phyloP scores from a whole-genome alignment of 768 basidiomycete species.

The Suillus bovinus region DNA sequence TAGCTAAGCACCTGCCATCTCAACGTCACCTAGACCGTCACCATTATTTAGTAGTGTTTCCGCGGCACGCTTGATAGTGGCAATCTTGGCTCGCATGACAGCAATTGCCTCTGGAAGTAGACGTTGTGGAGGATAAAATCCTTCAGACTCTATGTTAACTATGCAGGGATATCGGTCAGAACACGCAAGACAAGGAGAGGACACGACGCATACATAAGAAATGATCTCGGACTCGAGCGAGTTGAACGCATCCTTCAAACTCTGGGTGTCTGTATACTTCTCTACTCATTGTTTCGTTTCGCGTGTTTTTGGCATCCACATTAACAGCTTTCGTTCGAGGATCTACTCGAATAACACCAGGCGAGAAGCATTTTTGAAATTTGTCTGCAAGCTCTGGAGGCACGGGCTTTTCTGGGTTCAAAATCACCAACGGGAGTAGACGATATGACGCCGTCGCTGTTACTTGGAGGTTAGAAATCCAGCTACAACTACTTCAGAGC shows the following conservation, averaged over 20 bases:
- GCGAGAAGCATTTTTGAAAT: conserved; percentile 87
- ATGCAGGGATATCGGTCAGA: conserved; percentile 28
- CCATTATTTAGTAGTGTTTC: conserved; percentile 51
- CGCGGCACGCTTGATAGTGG: conserved; percentile 55
- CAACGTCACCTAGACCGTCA: conserved; percentile 44
- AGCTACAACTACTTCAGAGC: neutral
- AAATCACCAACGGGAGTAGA: conserved; percentile 77
- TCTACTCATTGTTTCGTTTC: conserved; percentile 87
- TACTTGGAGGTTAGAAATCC: neutral
- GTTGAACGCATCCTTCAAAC: conserved; percentile 79
- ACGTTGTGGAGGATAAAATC: conserved; percentile 83
- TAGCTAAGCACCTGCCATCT: conserved; percentile 48
- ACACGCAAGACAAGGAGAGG: neutral
- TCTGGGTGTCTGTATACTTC: conserved; percentile 93
- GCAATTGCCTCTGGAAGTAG: conserved; percentile 77
- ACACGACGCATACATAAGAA: conserved; percentile 80
- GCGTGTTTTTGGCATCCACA: conserved; percentile 63
- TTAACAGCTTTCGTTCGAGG: conserved; percentile 56
- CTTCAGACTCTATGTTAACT: conserved; percentile 90
- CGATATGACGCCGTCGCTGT: conserved; percentile 95
- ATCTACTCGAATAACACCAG: conserved; percentile 71
- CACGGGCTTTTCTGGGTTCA: conserved; percentile 71
- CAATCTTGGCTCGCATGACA: conserved; percentile 82
- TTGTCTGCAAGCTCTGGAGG: conserved; percentile 75
- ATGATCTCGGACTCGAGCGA: conserved; percentile 86